Evolutionary conservation across 1,139 yeast genomes (phyloP), one percentile per base, ranked within the genome.

Genomic region (Hanseniaspora gamundiae): DNA sequence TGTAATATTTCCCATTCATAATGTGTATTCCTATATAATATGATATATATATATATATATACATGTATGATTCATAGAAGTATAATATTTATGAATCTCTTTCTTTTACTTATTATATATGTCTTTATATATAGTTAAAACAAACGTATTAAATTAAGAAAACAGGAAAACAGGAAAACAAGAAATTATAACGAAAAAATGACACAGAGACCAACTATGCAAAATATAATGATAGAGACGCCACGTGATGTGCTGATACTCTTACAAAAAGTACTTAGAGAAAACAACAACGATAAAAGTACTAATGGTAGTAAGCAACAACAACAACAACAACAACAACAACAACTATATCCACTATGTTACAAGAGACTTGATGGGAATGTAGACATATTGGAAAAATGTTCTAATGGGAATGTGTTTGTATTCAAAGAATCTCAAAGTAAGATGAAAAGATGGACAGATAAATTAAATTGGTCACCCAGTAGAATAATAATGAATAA

Each of bases 391-490:
- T 10, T 10, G 21, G n/a, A 33, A 19, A 11, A n/a, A 11, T 33
- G 36, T 19, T 13, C 9, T 19, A 20, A 40, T 21, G 46, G 46
- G 4, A 41, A 38, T 21, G 13, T 44, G 1, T 44, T 44, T 35
- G 44, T 41, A 2, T 36, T 44, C 13, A 40, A 36, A 27, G 46
- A 44, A 17, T 36, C 41, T 19, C 21, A 38, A 3, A 41, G 35
- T 19, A 43, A 43, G 17, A 44, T 44, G 19, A 41, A 41, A 10
- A 44, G 46, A 41, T 44, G 46, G 46, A 44, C 46, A 17, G 46
- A 44, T 17, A 41, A 41, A 29, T 28, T 41, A 6, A 21, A 39
- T n/a, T 44, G 46, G 46, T 38, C 44, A 13, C 42, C 44, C 8
- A 41, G 44, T 13, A 38, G 46, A 39, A 41, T 44, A 38, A 20